Conservation (phyloP, 176 grass and related monocot genomes). For the Olyra latifolia region DNA sequence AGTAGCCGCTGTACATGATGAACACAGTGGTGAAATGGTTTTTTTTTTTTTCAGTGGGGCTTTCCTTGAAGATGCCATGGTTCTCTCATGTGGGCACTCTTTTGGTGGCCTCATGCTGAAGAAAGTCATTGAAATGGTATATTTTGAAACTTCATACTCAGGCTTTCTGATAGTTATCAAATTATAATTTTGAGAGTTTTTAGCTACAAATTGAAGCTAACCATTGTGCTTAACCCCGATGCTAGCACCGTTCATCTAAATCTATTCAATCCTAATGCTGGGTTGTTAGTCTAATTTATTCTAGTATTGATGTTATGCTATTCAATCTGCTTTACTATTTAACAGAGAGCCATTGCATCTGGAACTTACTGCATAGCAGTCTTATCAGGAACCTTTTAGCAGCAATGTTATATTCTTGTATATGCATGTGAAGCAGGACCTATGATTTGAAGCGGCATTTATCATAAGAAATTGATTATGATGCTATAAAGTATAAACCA, state of each 20-base stretch:
- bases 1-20: not conserved
- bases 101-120: conserved; percentile 81
- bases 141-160: not conserved
- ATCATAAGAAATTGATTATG: too few relatives aligned
- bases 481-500: too few relatives aligned
- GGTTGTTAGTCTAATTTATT: not conserved
- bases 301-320: not conserved
- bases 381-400: too few relatives aligned
- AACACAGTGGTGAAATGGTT: conserved; percentile 5
- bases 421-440: too few relatives aligned
- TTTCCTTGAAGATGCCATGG: conserved; percentile 89
- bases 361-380: too few relatives aligned
- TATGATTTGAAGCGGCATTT: too few relatives aligned
- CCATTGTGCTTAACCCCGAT: not conserved
- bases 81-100: conserved; percentile 80
- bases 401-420: too few relatives aligned
- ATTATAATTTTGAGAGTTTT: not conserved
- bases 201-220: not conserved
- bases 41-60: conserved; percentile 46
- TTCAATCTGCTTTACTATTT: too few relatives aligned
- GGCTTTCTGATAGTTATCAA: conserved; percentile 3
- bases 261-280: too few relatives aligned
- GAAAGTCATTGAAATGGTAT: conserved; percentile 76
- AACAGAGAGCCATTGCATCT: too few relatives aligned
- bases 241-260: not conserved